Percentiles rank a stretch among this genome's conserved stretches.
Conservation (phyloP, 257 asterid genomes). For the Jasminum sambac region DNA sequence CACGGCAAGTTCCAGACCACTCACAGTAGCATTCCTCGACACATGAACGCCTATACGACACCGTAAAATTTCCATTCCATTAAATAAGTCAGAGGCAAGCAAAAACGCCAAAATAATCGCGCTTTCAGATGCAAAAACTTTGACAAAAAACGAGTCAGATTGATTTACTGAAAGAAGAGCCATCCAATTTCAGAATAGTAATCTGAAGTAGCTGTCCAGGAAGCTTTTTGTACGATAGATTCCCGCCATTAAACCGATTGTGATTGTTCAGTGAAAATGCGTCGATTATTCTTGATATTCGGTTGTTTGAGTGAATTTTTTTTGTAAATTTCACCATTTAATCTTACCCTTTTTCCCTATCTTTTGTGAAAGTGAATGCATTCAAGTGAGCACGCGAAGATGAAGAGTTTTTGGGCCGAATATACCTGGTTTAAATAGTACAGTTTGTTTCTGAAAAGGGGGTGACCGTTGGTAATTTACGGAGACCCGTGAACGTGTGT, state of each 20-base stretch:
- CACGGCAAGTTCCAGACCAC: slow-evolving; percentile 43
- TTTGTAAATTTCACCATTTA: slow-evolving; percentile 41
- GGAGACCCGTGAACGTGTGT: no score
- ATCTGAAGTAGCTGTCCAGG: slow-evolving; percentile 47
- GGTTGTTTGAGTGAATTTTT: slow-evolving; percentile 21
- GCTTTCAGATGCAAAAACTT: slow-evolving; percentile 4
- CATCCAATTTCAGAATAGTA: slow-evolving; percentile 61
- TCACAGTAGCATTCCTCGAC: slow-evolving; percentile 55
- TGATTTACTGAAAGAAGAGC: slow-evolving; percentile 51
- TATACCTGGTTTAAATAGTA: background rate
- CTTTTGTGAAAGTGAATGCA: background rate
- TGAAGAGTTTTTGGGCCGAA: background rate
- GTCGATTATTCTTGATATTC: slow-evolving; percentile 23
- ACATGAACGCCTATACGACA: slow-evolving; percentile 46
- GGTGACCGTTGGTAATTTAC: no score
- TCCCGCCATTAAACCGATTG: slow-evolving; percentile 19
- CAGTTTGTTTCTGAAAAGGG: background rate
- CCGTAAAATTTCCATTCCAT: background rate
- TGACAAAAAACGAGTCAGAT: background rate
- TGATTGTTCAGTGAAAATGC: slow-evolving; percentile 31
- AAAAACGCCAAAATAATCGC: background rate
- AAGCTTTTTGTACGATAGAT: slow-evolving; percentile 42
- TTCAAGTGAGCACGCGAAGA: background rate
- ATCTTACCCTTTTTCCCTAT: background rate
- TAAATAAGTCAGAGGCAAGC: background rate